Evolutionary conservation across 208 protist genomes (phyloP).

Genomic region (Sergeia podlipaevii): DNA sequence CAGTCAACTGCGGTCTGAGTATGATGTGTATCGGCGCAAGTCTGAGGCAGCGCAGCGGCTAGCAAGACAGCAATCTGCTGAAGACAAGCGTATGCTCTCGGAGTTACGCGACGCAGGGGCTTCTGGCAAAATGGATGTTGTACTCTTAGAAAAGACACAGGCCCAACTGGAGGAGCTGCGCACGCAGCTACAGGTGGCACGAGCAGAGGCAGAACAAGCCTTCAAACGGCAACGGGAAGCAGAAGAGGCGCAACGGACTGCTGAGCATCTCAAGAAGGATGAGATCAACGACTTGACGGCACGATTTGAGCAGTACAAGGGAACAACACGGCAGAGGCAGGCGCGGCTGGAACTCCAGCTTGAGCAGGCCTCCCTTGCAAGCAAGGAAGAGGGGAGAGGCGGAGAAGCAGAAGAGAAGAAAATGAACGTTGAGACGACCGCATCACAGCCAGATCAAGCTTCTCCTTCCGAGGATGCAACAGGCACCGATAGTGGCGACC

Average conservation of each 20-base stretch:
- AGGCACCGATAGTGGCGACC: not conserved
- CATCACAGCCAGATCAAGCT: not conserved
- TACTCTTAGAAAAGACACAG: conserved; percentile 22
- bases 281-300: conserved; percentile 21
- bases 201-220: conserved; percentile 15
- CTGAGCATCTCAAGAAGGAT: conserved; percentile 24
- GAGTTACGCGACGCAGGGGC: conserved; percentile 27
- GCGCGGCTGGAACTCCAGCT: conserved; percentile 13
- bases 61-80: conserved; percentile 12
- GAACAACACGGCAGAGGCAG: conserved; percentile 8
- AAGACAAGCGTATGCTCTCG: conserved; percentile 33
- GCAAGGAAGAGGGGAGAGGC: not conserved
- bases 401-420: not conserved
- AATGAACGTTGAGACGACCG: not conserved
- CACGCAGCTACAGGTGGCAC: conserved; percentile 13
- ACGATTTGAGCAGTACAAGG: conserved; percentile 19
- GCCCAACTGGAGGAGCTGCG: conserved; percentile 18
- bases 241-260: conserved; percentile 16
- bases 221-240: conserved; percentile 36
- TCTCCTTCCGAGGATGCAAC: too few species aligned
- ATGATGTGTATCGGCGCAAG: conserved; percentile 25
- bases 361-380: not conserved
- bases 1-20: conserved; percentile 24
- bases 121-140: conserved; percentile 23
- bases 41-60: conserved; percentile 13